These are phyloP conservation scores for Priceomyces medius DNA, from an alignment of 805 yeast species.

Conservation along the genomic window DNA sequence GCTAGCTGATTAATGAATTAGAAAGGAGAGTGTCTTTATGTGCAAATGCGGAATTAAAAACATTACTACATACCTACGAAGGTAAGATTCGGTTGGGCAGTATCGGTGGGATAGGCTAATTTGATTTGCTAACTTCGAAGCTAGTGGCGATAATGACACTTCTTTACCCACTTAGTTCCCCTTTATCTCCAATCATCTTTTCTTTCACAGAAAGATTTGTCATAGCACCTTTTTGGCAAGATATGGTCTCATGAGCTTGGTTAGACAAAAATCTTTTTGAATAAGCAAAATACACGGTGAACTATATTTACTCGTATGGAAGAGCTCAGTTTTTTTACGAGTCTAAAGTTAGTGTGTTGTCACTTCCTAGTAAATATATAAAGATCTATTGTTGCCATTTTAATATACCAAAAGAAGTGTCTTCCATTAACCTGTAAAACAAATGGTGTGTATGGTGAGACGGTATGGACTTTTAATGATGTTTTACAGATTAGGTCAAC, in stretches of 20 bases:
- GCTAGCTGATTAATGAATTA: background rate
- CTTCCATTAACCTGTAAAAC: no score
- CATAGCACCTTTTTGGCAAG: constrained; percentile 92
- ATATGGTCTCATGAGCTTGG: no score
- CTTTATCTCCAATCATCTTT: constrained; percentile 91
- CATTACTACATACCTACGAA: constrained; percentile 51
- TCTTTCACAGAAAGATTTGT: constrained; percentile 72
- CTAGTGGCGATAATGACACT: constrained; percentile 83
- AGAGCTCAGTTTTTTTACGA: no score
- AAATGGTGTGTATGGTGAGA: no score
- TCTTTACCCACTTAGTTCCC: constrained; percentile 96
- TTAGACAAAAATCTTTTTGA: no score
- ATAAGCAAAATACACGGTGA: no score
- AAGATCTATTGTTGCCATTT: no score
- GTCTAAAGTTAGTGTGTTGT: no score
- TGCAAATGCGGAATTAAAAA: constrained; percentile 23
- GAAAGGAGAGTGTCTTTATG: constrained; percentile 31
- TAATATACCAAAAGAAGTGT: no score
- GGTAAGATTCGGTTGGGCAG: constrained; percentile 80
- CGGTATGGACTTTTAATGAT: no score
- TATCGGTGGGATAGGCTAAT: constrained; percentile 98
- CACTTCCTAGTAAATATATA: no score
- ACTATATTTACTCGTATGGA: no score
- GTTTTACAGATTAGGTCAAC: background rate
- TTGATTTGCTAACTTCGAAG: constrained; percentile 74